phyloP scores from a whole-genome alignment of 305 asterid species.

The Nicotiana rustica region DNA sequence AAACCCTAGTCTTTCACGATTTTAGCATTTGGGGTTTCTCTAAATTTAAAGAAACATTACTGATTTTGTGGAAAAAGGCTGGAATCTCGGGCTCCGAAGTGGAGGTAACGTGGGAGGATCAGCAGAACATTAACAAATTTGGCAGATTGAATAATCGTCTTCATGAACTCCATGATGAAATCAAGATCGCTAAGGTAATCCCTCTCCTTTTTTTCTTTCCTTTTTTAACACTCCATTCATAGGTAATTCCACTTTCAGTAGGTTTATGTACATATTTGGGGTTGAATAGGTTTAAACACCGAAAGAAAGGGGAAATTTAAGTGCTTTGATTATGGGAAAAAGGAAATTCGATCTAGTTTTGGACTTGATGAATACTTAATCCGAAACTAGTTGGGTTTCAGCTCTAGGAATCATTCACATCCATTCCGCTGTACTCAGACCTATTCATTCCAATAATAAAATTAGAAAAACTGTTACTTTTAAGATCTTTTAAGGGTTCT shows the following conservation, averaged over 20 bases:
- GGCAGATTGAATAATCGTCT: conserved; percentile 86
- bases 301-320: background rate
- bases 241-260: background rate
- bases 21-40: background rate
- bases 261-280: background rate
- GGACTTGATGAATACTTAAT: background rate
- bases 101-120: conserved; percentile 97
- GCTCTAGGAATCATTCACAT: background rate
- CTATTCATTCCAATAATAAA: background rate
- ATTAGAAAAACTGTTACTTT: background rate
- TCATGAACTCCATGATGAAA: conserved; percentile 91
- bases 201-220: background rate
- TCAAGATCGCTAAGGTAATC: conserved; percentile 80
- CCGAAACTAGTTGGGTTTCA: background rate
- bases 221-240: background rate
- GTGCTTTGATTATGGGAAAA: background rate
- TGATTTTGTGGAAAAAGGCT: conserved; percentile 49
- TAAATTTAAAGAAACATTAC: background rate
- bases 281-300: background rate
- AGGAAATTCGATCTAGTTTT: background rate
- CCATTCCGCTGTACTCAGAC: background rate
- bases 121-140: conserved; percentile 90
- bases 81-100: conserved; percentile 76
- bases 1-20: background rate
- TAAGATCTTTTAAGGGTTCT: background rate